Percentiles rank a stretch among this genome's conserved stretches.
phyloP scores from a whole-genome alignment of 73 alveolate genomes.

The Paramecium biaurelia region DNA sequence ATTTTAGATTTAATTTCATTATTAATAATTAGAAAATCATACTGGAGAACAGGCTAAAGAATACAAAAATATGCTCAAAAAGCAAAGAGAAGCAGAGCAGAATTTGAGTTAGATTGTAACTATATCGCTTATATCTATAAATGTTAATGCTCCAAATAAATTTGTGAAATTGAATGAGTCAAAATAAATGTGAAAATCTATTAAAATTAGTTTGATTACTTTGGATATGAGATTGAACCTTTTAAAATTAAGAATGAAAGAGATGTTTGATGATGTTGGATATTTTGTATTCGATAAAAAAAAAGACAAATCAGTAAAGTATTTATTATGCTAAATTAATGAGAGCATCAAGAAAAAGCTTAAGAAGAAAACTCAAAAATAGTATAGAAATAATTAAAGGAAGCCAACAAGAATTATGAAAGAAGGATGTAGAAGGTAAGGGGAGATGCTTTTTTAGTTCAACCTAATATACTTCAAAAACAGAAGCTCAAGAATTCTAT shows the following conservation, averaged over 20 bases:
- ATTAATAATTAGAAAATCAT: background rate
- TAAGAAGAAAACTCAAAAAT: background rate
- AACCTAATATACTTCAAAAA: background rate
- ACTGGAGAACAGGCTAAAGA: background rate
- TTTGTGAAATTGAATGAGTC: background rate
- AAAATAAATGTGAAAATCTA: background rate
- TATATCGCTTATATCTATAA: background rate
- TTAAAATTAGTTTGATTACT: background rate
- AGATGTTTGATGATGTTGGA: slow-evolving; percentile 7
- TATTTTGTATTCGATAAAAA: background rate
- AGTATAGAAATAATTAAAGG: background rate
- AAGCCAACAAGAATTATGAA: background rate
- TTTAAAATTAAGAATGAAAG: slow-evolving; percentile 21
- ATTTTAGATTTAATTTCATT: background rate
- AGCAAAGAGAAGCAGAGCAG: background rate
- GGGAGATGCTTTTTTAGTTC: background rate
- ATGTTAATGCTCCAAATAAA: background rate
- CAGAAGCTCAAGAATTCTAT: background rate
- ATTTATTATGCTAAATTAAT: too few relatives aligned
- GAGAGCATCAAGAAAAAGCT: background rate
- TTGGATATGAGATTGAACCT: slow-evolving; percentile 35
- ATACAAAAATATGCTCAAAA: background rate
- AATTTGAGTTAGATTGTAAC: background rate
- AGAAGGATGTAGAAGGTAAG: background rate
- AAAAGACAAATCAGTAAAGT: background rate